Conservation (phyloP, 73 alveolate species). For the Paramecium pentaurelia region DNA sequence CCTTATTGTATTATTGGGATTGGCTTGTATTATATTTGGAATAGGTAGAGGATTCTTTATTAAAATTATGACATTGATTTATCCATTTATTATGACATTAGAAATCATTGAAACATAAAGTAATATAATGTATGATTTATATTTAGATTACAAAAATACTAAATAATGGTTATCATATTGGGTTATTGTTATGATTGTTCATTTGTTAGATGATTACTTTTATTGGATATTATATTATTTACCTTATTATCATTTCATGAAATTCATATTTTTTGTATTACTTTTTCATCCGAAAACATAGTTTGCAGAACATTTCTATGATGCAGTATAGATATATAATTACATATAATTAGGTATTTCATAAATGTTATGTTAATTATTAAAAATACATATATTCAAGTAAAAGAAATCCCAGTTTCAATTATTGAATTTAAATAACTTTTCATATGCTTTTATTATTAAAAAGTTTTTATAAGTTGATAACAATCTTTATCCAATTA, state of each 20-base stretch:
- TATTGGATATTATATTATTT: slow-evolving; percentile 33
- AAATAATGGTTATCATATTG: slow-evolving; percentile 28
- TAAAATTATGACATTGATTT: background rate
- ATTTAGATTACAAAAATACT: background rate
- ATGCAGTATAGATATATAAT: background rate
- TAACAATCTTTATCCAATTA: background rate
- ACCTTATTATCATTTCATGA: slow-evolving; percentile 16
- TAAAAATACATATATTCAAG: background rate
- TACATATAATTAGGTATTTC: background rate
- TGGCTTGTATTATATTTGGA: background rate
- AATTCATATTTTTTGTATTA: background rate
- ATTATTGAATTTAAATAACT: slow-evolving; percentile 5
- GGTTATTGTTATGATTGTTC: background rate
- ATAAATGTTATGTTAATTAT: background rate
- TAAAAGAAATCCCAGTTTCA: background rate
- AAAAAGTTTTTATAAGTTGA: background rate
- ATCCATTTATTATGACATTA: background rate
- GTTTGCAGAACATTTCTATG: slow-evolving; percentile 17
- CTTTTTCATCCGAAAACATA: background rate
- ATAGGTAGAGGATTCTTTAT: background rate
- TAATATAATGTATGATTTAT: background rate
- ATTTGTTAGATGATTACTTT: slow-evolving; percentile 11
- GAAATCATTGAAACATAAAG: background rate
- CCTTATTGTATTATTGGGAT: background rate
- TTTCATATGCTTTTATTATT: background rate